These are phyloP conservation scores for Multifurca ochricompacta DNA, from an alignment of 768 basidiomycete species.

Conservation along the genomic window DNA sequence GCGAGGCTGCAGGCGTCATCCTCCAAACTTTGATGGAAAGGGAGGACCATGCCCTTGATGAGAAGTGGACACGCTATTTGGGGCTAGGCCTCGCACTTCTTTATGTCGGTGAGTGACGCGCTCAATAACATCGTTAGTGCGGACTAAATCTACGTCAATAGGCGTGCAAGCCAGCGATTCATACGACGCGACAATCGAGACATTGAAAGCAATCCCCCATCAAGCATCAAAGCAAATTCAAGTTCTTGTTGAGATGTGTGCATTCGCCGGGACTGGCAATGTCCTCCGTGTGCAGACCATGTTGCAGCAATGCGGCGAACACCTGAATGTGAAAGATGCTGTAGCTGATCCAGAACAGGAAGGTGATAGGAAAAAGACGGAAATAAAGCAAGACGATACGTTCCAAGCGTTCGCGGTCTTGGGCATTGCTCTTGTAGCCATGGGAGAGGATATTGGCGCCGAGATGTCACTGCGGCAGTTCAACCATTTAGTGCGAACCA, in stretches of 20 bases:
- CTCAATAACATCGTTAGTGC: not conserved
- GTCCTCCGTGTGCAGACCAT: conserved; percentile 89
- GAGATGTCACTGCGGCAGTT: conserved; percentile 98
- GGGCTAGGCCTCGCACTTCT: conserved; percentile 82
- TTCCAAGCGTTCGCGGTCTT: conserved; percentile 91
- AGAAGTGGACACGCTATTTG: conserved; percentile 94
- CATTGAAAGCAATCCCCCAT: conserved; percentile 88
- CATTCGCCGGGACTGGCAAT: conserved; percentile 92
- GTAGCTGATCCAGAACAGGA: conserved; percentile 41
- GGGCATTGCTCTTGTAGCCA: conserved; percentile 88
- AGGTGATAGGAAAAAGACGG: conserved; percentile 46
- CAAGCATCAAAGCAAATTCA: conserved; percentile 86
- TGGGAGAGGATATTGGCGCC: conserved; percentile 97
- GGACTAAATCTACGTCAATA: conserved; percentile 26
- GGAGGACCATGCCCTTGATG: conserved; percentile 65
- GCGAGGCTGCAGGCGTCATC: conserved; percentile 84
- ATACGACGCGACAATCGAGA: conserved; percentile 89
- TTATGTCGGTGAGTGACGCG: conserved; percentile 63
- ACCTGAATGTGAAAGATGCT: conserved; percentile 48
- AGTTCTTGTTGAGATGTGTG: conserved; percentile 87
- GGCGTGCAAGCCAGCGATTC: conserved; percentile 72
- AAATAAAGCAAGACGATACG: conserved; percentile 54
- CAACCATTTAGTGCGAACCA: conserved; percentile 77
- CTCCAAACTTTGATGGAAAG: conserved; percentile 88
- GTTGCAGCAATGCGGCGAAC: conserved; percentile 91